Percentiles rank a stretch among this genome's conserved stretches.
Conservation (phyloP, 768 basidiomycete species). For the Rhodotorula babjevae region DNA sequence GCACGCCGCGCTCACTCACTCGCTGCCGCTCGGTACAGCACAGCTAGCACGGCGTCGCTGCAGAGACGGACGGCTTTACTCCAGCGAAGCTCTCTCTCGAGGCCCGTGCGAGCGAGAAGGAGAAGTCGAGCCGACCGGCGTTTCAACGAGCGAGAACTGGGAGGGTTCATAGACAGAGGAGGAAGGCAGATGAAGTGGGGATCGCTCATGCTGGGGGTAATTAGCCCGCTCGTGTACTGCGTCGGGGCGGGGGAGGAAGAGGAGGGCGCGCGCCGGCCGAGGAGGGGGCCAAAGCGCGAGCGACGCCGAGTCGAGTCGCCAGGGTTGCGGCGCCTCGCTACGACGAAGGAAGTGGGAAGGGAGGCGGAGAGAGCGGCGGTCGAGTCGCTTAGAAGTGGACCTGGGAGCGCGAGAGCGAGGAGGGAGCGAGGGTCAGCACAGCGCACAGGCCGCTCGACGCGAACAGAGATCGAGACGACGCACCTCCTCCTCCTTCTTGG, state of each 20-base stretch:
- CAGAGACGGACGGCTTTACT: too few species aligned
- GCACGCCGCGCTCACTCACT: too few species aligned
- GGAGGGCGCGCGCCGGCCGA: background rate
- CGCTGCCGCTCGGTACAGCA: too few species aligned
- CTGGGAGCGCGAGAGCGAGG: background rate
- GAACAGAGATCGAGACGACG: background rate
- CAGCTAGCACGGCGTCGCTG: too few species aligned
- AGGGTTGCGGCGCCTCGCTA: background rate
- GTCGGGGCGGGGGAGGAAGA: background rate
- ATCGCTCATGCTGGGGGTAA: background rate
- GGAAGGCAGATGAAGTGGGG: background rate
- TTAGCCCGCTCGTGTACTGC: background rate
- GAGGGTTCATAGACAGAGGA: background rate
- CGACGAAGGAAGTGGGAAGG: background rate
- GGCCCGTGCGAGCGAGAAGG: background rate
- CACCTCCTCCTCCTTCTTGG: conserved; percentile 7
- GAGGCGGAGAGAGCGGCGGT: background rate
- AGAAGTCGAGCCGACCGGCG: background rate
- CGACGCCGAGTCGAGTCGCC: background rate
- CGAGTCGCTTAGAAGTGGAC: conserved; percentile 6
- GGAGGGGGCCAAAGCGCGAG: background rate
- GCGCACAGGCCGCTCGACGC: too few species aligned
- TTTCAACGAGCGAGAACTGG: background rate
- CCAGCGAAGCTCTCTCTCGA: background rate
- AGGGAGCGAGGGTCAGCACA: too few species aligned